Base-by-base conservation (phyloP, 768 basidiomycete species). In the Boletales sp. region DNA sequence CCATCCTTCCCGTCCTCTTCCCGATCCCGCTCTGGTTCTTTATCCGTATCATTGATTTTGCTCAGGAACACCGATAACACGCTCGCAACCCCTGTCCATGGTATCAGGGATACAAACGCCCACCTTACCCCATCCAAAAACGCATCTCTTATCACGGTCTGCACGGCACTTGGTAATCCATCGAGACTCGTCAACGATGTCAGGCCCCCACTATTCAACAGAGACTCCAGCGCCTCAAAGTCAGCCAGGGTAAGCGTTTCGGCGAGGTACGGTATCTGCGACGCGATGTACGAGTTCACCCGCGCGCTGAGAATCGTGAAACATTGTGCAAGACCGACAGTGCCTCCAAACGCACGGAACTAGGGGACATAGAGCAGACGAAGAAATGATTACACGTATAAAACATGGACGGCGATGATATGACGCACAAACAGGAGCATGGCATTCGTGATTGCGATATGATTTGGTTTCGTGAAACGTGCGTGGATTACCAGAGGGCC, bases 241-340 rank as follows among this genome's bases (percentile, higher is more conserved):
- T 72, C 72, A 9, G 61, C 42, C 9, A 55, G 33, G 2, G 68
- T 60, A 44, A 78, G 48, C 11, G 59, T 44, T 17, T 65, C 70
- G 14, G 65, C 63, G 5, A 31, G 37, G 21, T 69, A 53, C 12
- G 53, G 57, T 19, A 55, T 38, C 15, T 54, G 57, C 5, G 46
- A 17, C 2, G 18, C 28, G 51, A 81, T 62, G 46, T 67, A 67
- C 18, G 58, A 25, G 28, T 62, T 61, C 28, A 76, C 77, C 60
- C 71, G 76, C 32, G 69, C 62, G 53, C 71, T 71, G 47, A 80
- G 69, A 18, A 81, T 65, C 8, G 80, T 74, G 37, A 72, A 70
- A 45, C 78, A 79, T 54, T 81, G 80, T 0, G 80, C 77, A 35
- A 81, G 72, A 19, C 80, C 78, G 35, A 78, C 58, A 0, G 77